Conservation (phyloP, 1,139 yeast species). For the Ogataea hybrid region DNA sequence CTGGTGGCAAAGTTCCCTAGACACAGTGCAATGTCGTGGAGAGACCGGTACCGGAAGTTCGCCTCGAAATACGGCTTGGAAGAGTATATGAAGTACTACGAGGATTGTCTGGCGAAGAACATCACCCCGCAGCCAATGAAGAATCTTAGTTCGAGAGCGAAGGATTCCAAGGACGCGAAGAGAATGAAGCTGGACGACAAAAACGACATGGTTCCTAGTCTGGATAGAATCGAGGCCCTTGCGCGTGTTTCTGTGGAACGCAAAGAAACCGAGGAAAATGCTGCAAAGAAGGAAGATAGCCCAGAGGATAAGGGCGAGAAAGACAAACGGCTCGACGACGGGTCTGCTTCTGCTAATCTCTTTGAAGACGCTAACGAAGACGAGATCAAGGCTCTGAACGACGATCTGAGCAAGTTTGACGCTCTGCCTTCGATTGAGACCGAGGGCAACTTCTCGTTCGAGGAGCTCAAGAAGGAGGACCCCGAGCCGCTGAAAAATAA, state of each 20-base stretch:
- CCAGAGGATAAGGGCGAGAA: slow-evolving; percentile 8
- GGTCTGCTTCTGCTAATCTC: slow-evolving; percentile 24
- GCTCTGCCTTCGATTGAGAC: slow-evolving; percentile 15
- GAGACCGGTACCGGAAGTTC: slow-evolving; percentile 73
- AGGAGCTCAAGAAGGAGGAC: slow-evolving; percentile 25
- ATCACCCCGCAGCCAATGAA: slow-evolving; percentile 53
- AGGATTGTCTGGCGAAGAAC: slow-evolving; percentile 38
- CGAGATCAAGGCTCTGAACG: slow-evolving; percentile 29
- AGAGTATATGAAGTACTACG: slow-evolving; percentile 55
- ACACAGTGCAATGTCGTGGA: slow-evolving; percentile 69
- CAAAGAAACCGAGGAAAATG: slow-evolving; percentile 18
- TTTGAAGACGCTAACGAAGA: slow-evolving; percentile 31
- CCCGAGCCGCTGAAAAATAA: slow-evolving; percentile 30
- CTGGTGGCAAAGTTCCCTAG: slow-evolving; percentile 44
- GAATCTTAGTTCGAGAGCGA: slow-evolving; percentile 38
- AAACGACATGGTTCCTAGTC: slow-evolving; percentile 8
- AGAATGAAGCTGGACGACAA: slow-evolving; percentile 10
- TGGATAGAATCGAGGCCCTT: slow-evolving; percentile 22
- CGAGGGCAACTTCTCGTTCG: slow-evolving; percentile 19
- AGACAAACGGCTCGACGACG: slow-evolving; percentile 8
- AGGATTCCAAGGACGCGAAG: slow-evolving; percentile 10
- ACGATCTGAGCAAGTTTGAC: slow-evolving; percentile 18
- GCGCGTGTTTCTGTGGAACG: slow-evolving; percentile 25
- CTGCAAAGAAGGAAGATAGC: slow-evolving; percentile 10
- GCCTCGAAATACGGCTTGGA: slow-evolving; percentile 59